Evolutionary conservation across 2,329 filamentous ascomycete species (phyloP), one percentile per base, ranked within the genome.

Genomic region (Xylariales sp.): DNA sequence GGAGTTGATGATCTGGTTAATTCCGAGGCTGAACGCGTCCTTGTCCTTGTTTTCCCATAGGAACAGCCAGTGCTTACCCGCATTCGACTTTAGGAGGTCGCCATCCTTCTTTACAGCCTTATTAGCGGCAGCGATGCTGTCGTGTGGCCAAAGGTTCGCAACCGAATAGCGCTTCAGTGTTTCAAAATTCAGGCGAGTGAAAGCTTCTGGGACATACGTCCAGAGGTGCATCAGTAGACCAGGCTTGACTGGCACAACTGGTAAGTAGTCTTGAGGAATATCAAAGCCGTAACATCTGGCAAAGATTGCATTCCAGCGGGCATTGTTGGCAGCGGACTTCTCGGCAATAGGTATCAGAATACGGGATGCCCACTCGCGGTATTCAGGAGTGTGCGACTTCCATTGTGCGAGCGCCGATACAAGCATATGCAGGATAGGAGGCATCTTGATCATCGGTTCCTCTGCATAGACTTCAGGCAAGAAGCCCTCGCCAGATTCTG

Each of bases 21-120:
- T 11, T 4, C 35, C 49, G 12, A 39, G 35, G 3, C 24, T 21
- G 22, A 48, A 42, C 4, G 39, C 33, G 1, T 37, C 7, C 4
- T 11, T 7, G 1, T 38, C 31, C 10, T 36, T 6, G 14, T 48
- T 47, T 6, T 28, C 22, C 39, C 39, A 42, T 43, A 46, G 20
- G 50, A 56, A n/a, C 54, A 56, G 40, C 61, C 61, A 64, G 31
- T 63, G 60, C 31, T 48, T 49, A 1, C 57, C 59, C 0, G 49
- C 51, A 5, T 57, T 55, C 3, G 58, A 61, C 6, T 45, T 47
- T 10, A 48, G n/a, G 2, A 64, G 46, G 3, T 54, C 44, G 1
- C 38, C 31, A 21, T 57, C 44, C 7, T 39, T 45, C 28, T 50
- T 52, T 12, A 64, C 44, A 0, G 47, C 28, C 3, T 50, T 21